Base-by-base conservation (phyloP, 1,284 basidiomycete species). In the Trametes polyzona region DNA sequence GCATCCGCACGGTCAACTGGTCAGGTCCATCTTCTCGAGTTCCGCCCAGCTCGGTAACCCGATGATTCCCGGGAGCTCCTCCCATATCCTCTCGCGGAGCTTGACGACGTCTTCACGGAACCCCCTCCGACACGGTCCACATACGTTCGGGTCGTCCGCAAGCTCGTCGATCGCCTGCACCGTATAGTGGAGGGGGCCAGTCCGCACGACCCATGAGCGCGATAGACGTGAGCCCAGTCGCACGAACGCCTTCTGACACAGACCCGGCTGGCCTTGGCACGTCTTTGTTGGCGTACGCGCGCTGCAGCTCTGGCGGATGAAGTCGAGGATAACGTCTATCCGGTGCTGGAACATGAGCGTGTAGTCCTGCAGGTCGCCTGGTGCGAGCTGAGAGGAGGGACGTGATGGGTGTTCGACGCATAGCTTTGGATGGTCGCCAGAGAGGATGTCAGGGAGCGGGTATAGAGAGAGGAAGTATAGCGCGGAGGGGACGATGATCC, bases 391-490 rank as follows among this genome's bases (percentile, higher is more conserved):
- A 7, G 77, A 78, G 3, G 80, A 77, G 1, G 83, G 83, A 19
- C 76, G 76, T 3, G 82, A 83, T 14, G 81, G 78, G 62, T 84
- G 80, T 26, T 78, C 68, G 33, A 78, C 65, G 43, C 69, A 61
- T 7, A 86, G 75, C 65, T 86, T 86, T 1, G 82, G 79, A 62
- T 85, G 84, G 47, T 83, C 78, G 19, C 63, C 79, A 16, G 73
- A 70, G 1, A 84, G 68, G 37, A 86, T 68, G 57, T 82, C 80
- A 41, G 73, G 65, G 32, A 86, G 72, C 5, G 77, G 76, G 63
- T 86, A 86, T 11, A 84, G 68, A 14, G 83, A 84, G 33, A 86
- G 77, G 69, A 85, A 84, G 64, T 85, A 86, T 19, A 84, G 58
- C 7, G 77, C 80, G 8, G 82, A 78, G 5, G 83, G 83, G 17